Evolutionary conservation across 1,284 basidiomycete genomes (phyloP).

Genomic region (Leccinum angustisporum): DNA sequence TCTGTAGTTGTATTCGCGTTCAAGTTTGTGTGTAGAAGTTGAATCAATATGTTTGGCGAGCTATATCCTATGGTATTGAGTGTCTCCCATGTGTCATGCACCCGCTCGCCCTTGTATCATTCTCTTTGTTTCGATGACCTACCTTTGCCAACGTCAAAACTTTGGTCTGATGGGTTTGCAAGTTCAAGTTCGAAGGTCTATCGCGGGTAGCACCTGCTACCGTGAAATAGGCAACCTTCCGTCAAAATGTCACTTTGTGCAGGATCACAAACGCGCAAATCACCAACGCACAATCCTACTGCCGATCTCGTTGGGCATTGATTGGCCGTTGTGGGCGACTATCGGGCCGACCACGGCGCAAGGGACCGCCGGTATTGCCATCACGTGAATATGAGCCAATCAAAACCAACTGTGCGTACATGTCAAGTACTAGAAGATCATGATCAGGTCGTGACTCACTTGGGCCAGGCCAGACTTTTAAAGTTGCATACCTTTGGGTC

Average conservation of each 20-base stretch:
- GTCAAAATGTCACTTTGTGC: background rate
- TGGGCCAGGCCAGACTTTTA: background rate
- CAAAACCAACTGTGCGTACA: background rate
- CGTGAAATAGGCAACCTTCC: background rate
- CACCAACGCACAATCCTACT: background rate
- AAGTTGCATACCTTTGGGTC: background rate
- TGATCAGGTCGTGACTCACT: background rate
- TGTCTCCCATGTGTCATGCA: background rate
- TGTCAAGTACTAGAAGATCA: background rate
- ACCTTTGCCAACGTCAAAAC: background rate
- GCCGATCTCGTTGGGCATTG: background rate
- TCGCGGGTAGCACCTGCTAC: background rate
- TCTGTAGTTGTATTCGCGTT: background rate
- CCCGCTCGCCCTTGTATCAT: background rate
- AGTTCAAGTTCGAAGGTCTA: too few species aligned
- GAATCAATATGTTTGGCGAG: background rate
- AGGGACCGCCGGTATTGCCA: background rate
- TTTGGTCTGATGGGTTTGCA: background rate
- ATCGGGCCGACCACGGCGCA: background rate
- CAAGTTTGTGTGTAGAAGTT: background rate
- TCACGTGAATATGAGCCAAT: background rate
- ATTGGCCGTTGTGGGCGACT: background rate
- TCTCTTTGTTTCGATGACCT: background rate
- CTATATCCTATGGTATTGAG: background rate
- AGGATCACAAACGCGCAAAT: background rate